Percentiles rank a stretch among this genome's conserved stretches.
phyloP scores from a whole-genome alignment of 257 asterid genomes.

The Apocynum venetum region DNA sequence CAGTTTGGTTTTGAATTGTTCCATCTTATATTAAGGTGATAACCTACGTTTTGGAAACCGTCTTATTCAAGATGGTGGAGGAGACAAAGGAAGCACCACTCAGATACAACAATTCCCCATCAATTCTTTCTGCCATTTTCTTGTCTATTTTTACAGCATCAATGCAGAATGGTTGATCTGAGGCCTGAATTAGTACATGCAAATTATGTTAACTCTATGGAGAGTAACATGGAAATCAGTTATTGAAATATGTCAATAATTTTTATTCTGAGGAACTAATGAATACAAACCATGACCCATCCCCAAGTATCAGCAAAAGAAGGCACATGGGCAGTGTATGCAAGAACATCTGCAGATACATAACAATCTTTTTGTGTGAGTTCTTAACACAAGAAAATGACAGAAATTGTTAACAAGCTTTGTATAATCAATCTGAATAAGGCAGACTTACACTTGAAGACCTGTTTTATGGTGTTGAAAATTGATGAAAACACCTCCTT shows the following conservation, averaged over 20 bases:
- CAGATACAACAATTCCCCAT: slow-evolving; percentile 75
- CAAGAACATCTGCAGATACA: slow-evolving; percentile 62
- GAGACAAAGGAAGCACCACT: slow-evolving; percentile 85
- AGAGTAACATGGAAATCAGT: background rate
- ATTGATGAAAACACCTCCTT: slow-evolving; percentile 93
- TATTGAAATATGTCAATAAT: background rate
- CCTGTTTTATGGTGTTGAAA: slow-evolving; percentile 83
- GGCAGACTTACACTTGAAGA: slow-evolving; percentile 71
- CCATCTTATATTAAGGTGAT: too few species aligned
- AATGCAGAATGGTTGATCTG: slow-evolving; percentile 75
- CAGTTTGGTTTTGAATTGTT: too few species aligned
- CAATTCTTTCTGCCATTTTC: slow-evolving; percentile 80
- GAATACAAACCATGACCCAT: slow-evolving; percentile 76
- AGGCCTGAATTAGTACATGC: slow-evolving; percentile 46
- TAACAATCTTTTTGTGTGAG: background rate
- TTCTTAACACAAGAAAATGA: background rate
- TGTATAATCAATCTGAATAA: background rate
- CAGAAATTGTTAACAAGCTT: background rate
- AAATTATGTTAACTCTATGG: background rate
- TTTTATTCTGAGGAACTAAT: background rate
- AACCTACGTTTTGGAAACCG: slow-evolving; percentile 73
- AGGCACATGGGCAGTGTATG: slow-evolving; percentile 95
- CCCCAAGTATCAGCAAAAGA: slow-evolving; percentile 99
- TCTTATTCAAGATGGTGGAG: slow-evolving; percentile 86
- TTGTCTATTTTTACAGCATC: slow-evolving; percentile 80